These are phyloP conservation scores for Botrytis deweyae DNA, from an alignment of 2,329 filamentous ascomycete genomes.

Conservation along the genomic window DNA sequence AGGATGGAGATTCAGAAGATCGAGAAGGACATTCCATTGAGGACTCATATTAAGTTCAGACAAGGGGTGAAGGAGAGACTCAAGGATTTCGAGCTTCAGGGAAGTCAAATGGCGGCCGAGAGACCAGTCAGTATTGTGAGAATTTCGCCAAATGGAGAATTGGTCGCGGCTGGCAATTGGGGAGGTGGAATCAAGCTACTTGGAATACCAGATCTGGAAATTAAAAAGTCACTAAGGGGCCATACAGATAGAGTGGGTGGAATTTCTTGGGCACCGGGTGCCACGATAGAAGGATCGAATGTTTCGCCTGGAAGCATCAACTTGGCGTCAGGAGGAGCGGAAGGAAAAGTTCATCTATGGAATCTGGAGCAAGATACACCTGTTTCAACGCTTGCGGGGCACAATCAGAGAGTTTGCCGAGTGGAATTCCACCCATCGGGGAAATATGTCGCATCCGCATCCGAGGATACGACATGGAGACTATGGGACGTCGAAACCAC, in stretches of 20 bases:
- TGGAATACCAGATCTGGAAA: constrained; percentile 76
- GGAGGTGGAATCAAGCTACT: constrained; percentile 85
- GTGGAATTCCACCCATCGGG: constrained; percentile 95
- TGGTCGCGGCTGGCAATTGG: constrained; percentile 90
- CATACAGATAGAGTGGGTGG: constrained; percentile 90
- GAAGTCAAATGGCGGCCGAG: constrained; percentile 88
- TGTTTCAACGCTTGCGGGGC: constrained; percentile 75
- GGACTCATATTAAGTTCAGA: constrained; percentile 89
- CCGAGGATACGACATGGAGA: constrained; percentile 94
- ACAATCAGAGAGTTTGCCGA: constrained; percentile 82
- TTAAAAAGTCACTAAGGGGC: constrained; percentile 72
- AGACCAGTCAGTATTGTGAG: constrained; percentile 88
- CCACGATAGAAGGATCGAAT: constrained; percentile 68
- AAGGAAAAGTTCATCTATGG: constrained; percentile 87
- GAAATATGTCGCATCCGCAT: constrained; percentile 85
- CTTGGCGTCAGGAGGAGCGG: constrained; percentile 85
- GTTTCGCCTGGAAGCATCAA: constrained; percentile 76
- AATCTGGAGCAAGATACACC: constrained; percentile 84
- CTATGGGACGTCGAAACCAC: constrained; percentile 91
- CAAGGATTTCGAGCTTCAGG: constrained; percentile 83
- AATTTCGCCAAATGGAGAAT: constrained; percentile 80
- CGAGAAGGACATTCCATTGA: constrained; percentile 79
- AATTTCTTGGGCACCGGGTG: constrained; percentile 83
- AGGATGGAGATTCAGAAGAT: constrained; percentile 74
- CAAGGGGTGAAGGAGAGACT: constrained; percentile 84